Percentiles rank a stretch among this genome's conserved stretches.
Conservation (phyloP, 2,329 filamentous ascomycete species). For the Rhynchosporium agropyri region DNA sequence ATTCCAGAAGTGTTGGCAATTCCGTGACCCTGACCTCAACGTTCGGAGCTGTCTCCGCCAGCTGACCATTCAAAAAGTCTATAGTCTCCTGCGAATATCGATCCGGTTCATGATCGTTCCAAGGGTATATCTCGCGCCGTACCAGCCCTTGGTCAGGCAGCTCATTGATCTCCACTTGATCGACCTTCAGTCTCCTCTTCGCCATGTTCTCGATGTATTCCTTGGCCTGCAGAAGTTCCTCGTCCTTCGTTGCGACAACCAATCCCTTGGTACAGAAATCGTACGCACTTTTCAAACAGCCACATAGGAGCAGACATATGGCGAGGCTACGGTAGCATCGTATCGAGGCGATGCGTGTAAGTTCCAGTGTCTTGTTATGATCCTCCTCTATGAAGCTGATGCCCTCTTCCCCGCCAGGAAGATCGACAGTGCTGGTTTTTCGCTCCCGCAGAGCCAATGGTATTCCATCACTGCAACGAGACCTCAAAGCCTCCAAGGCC, state of each 20-base stretch:
- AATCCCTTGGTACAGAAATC: conserved; percentile 67
- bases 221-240: conserved; percentile 57
- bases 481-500: conserved; percentile 50
- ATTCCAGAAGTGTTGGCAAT: conserved; percentile 65
- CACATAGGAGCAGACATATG: conserved; percentile 62
- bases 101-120: conserved; percentile 70
- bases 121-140: conserved; percentile 70
- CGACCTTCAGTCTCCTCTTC: conserved; percentile 49
- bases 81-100: conserved; percentile 71
- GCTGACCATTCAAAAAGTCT: conserved; percentile 68
- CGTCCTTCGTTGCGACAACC: conserved; percentile 55
- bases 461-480: conserved; percentile 33
- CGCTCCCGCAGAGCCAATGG: conserved; percentile 49
- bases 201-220: conserved; percentile 57
- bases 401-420: conserved; percentile 24
- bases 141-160: conserved; percentile 72
- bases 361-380: conserved; percentile 44
- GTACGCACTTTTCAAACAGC: conserved; percentile 68
- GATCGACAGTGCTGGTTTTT: conserved; percentile 23
- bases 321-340: conserved; percentile 63
- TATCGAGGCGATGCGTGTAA: conserved; percentile 55
- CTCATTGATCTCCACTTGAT: conserved; percentile 52
- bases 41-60: conserved; percentile 73
- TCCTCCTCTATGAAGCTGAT: conserved; percentile 42
- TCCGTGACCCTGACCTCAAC: conserved; percentile 77